Evolutionary conservation across 2,329 filamentous ascomycete species (phyloP).

Genomic region (Ramichloridium luteum): DNA sequence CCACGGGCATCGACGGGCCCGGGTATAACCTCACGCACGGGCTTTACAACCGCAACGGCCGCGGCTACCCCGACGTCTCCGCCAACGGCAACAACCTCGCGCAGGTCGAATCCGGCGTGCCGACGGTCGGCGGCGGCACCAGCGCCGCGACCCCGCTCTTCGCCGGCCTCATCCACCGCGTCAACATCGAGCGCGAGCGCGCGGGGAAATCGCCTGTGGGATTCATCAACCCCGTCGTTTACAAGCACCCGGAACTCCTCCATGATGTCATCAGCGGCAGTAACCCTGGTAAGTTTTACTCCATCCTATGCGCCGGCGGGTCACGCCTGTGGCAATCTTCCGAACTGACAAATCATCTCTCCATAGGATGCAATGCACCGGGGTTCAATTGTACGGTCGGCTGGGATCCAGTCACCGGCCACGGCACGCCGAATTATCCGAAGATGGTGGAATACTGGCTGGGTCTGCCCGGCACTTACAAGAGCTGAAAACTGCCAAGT

Average conservation of each 20-base stretch:
- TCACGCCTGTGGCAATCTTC: no score
- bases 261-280: constrained; percentile 10
- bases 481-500: no score
- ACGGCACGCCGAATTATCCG: constrained; percentile 8
- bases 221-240: constrained; percentile 64
- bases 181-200: constrained; percentile 47
- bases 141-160: constrained; percentile 38
- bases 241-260: constrained; percentile 50
- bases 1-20: constrained; percentile 12
- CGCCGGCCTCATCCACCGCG: constrained; percentile 55
- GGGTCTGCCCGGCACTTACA: no score
- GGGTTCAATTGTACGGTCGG: constrained; percentile 7
- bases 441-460: constrained; percentile 8
- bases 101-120: constrained; percentile 63
- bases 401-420: constrained; percentile 13
- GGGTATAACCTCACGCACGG: no score
- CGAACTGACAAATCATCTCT: no score
- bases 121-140: constrained; percentile 57
- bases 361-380: constrained; percentile 4
- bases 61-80: constrained; percentile 39
- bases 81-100: constrained; percentile 79
- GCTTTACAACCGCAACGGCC: constrained; percentile 22
- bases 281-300: no score
- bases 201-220: constrained; percentile 48
- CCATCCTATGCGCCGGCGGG: no score